Base-by-base conservation (phyloP, 176 grass and related monocot species). In the Aegilops tauschii region DNA sequence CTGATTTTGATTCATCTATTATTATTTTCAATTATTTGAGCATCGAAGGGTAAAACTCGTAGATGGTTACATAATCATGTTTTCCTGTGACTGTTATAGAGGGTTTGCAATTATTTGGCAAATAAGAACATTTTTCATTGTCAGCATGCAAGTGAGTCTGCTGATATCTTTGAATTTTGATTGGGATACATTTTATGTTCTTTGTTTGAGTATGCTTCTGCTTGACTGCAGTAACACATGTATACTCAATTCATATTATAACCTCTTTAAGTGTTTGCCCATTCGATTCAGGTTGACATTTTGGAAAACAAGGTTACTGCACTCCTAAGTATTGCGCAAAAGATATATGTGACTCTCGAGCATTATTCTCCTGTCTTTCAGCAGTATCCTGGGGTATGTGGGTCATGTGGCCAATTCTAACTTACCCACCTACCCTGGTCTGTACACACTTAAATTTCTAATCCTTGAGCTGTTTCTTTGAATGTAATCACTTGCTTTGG, bases 331-430 rank as follows among this genome's bases (percentile, higher is more conserved):
- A 92, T 99, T 91, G 90, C 94, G 72, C 90, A 91, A 87, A 99
- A 96, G 85, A 96, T 99, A 88, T 90, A 96, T 68, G 59, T 91
- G 73, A 95, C 97, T 70, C 84, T 99, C n/a, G 89, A 89, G 66
- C 82, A 90, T 90, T 99, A 99, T 36, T 94, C 97, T 77, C 87
- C 92, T 56, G 89, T 99, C 80, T 86, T 99, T 65, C 92, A 96
- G 73, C 91, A 93, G 36, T 90, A 99, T 88, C 97, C 97, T 25
- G 97, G 92, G 92, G 97, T 99, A 93, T 84, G 85, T 73, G 64
- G 84, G 5, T 45, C 32, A 64, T 71, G 16, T 84, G 68, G 39
- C 1, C n/a, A 90, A 40, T 40, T 8, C 81, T 80, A 42, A 63
- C 47, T 83, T 90, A 61, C 16, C 58, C 40, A 34, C 68, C 17